Evolutionary conservation across 257 asterid genomes (phyloP), one percentile per base, ranked within the genome.

Genomic region (Salvia hispanica): DNA sequence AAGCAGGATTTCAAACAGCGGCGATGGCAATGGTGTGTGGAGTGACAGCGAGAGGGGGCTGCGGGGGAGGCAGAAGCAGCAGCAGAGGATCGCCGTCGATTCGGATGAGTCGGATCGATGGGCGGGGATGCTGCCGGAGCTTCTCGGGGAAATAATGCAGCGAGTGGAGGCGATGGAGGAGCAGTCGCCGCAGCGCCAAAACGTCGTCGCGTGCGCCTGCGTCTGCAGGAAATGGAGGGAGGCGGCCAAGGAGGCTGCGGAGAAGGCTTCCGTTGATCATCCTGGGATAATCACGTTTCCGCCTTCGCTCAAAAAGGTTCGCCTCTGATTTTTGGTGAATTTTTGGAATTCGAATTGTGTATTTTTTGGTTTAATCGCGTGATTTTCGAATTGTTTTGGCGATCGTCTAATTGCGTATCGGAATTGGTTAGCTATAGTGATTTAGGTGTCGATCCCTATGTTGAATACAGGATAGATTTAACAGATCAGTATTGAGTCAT

Each of bases 171-270:
- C 86, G 5, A 70, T 74, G 42, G 96, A 85, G 61, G 95, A 85
- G 3, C 50, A 78, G 52, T 91, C 94, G 94, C 96, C 98, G 39
- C 79, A 72, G 47, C 89, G 97, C 28, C 87, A 67, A 59, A 81
- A 74, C 84, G 95, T 91, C 67, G 97, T 88, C 77, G 88, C 84
- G 3, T 86, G 86, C 56, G 98, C 88, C 61, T 83, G 97, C 77
- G 97, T 92, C 8, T 92, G 98, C 75, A 82, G 84, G 83, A 82
- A 76, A 14, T 92, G 98, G 98, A 86, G 98, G 54, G 87, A 75
- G 71, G 91, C 89, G 21, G 79, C 96, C 11, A 74, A 69, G 50
- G 96, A 90, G 45, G 82, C 80, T 11, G 97, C 88, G 57, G 76
- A 80, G 51, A 81, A 71, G 78, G 77, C 83, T n/a, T 50, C 81